Evolutionary conservation across 73 alveolate genomes (phyloP).

Genomic region (Urostyla sp.): DNA sequence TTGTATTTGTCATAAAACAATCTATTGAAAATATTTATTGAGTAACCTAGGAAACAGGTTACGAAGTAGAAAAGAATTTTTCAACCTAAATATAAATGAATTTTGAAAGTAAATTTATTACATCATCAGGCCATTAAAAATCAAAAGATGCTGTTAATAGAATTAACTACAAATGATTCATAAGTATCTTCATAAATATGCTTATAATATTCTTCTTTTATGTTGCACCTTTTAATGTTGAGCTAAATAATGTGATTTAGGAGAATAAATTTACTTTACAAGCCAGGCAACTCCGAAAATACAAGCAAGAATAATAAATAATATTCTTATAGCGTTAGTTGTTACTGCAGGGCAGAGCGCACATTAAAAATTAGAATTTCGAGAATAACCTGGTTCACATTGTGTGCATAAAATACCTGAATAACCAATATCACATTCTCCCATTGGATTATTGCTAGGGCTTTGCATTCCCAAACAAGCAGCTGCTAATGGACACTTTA

Average conservation of each 20-base stretch:
- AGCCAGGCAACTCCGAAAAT: background rate
- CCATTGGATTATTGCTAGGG: constrained; percentile 44
- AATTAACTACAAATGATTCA: constrained; percentile 68
- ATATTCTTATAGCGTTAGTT: constrained; percentile 40
- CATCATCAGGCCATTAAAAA: constrained; percentile 69
- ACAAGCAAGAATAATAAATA: constrained; percentile 40
- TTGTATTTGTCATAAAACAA: constrained; percentile 60
- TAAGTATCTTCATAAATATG: constrained; percentile 63
- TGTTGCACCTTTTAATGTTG: constrained; percentile 68
- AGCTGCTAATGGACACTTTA: constrained; percentile 16
- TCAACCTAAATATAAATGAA: no score
- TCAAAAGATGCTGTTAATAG: constrained; percentile 69
- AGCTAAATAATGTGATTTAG: no score
- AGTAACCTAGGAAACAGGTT: constrained; percentile 52
- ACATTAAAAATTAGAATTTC: constrained; percentile 55
- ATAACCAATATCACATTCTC: constrained; percentile 65
- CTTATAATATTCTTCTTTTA: constrained; percentile 56
- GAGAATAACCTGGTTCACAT: constrained; percentile 57
- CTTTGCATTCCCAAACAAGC: constrained; percentile 36
- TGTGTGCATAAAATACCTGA: constrained; percentile 71
- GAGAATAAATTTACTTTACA: constrained; percentile 8
- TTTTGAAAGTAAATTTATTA: no score
- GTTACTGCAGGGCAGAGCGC: constrained; percentile 53
- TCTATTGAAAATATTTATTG: constrained; percentile 66
- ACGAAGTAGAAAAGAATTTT: constrained; percentile 11